Conservation (phyloP, 176 grass and related monocot genomes). For the Bolboschoenus planiculmis region DNA sequence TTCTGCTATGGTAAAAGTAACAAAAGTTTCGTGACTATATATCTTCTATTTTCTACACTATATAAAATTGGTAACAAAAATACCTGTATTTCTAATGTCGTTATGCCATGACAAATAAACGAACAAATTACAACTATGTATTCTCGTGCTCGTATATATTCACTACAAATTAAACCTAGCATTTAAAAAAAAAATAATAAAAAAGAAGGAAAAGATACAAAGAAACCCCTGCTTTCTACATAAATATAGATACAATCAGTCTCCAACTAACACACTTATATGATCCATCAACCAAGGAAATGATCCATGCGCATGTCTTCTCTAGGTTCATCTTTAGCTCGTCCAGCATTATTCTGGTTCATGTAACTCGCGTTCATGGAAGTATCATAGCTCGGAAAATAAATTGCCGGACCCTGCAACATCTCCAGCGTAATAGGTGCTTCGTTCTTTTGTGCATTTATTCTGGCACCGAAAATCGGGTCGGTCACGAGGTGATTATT, state of each 20-base stretch:
- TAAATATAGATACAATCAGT: not conserved
- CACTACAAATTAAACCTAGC: not conserved
- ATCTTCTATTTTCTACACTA: not conserved
- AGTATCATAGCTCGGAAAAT: conserved; percentile 2
- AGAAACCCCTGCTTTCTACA: not conserved
- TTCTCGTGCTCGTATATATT: not conserved
- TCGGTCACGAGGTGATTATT: not conserved
- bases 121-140: not conserved
- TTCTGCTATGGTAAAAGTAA: not conserved
- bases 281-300: conserved; percentile 6
- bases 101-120: not conserved
- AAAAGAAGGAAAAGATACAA: not conserved
- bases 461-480: not conserved
- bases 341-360: not conserved
- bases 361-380: not conserved
- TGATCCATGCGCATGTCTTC: not conserved
- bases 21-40: not conserved
- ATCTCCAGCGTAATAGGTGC: conserved; percentile 18
- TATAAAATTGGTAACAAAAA: not conserved
- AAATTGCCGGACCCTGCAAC: not conserved
- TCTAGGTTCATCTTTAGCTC: conserved; percentile 24
- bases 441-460: not conserved
- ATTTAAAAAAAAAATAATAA: no score
- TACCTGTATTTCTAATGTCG: not conserved
- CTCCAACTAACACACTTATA: not conserved